Conservation (phyloP, 257 asterid genomes). For the Solanum neorickii region DNA sequence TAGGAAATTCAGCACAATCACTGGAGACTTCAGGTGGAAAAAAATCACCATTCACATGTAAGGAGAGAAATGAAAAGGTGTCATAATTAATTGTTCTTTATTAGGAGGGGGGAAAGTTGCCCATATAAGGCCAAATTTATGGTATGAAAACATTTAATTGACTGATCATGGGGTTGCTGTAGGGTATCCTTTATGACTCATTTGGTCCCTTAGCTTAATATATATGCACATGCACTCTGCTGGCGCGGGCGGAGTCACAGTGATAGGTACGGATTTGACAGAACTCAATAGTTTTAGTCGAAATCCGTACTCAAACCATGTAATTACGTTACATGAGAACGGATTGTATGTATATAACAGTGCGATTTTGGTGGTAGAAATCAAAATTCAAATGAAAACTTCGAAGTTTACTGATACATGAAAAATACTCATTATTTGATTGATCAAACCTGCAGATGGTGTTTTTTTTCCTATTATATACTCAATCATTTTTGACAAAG, state of each 20-base stretch:
- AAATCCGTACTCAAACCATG: neutral
- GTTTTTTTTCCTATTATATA: neutral
- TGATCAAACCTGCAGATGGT: neutral
- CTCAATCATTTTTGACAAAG: neutral
- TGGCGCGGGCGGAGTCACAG: neutral
- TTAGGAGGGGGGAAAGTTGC: neutral
- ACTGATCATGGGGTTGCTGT: neutral
- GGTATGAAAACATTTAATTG: neutral
- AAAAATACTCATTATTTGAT: neutral
- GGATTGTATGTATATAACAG: neutral
- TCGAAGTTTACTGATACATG: neutral
- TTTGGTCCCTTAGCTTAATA: neutral
- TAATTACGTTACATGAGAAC: neutral
- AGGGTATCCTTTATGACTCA: neutral
- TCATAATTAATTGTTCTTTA: neutral
- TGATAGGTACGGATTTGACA: neutral
- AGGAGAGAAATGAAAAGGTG: neutral
- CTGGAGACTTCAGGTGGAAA: neutral
- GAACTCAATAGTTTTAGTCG: neutral
- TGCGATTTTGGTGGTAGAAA: neutral
- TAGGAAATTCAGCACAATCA: neutral
- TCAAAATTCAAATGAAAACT: neutral
- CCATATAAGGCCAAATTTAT: neutral
- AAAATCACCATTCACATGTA: neutral
- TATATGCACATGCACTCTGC: neutral